Percentiles rank a stretch among this genome's conserved stretches.
Conservation (phyloP, 2,329 filamentous ascomycete species). For the Fusarium pilosicola region DNA sequence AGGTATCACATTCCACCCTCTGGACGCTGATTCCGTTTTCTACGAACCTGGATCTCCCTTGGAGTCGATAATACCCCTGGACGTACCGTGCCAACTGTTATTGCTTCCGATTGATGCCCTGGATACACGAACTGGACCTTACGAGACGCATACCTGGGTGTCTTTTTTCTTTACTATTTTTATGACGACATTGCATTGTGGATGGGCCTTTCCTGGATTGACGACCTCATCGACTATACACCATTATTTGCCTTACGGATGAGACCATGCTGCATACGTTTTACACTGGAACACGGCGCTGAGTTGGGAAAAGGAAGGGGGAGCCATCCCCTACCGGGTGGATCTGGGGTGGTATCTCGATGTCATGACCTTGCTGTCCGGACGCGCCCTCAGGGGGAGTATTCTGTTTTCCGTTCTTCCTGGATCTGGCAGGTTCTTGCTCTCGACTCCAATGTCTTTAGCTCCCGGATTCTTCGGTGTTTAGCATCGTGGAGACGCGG, state of each 20-base stretch:
- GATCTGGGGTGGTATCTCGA: constrained; percentile 40
- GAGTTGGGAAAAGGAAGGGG: constrained; percentile 46
- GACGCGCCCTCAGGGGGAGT: constrained; percentile 46
- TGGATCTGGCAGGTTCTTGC: constrained; percentile 45
- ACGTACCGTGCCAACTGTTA: constrained; percentile 38
- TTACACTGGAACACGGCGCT: constrained; percentile 46
- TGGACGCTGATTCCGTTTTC: constrained; percentile 33
- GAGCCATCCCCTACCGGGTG: constrained; percentile 35
- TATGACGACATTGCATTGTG: constrained; percentile 44
- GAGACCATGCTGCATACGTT: constrained; percentile 50
- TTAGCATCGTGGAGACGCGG: constrained; percentile 38
- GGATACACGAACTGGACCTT: constrained; percentile 35
- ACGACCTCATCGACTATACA: constrained; percentile 43
- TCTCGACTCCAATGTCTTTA: constrained; percentile 40
- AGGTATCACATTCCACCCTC: constrained; percentile 35
- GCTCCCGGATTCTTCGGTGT: constrained; percentile 41
- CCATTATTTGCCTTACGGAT: constrained; percentile 44
- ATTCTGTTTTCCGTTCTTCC: constrained; percentile 44
- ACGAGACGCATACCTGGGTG: constrained; percentile 35
- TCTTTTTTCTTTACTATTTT: constrained; percentile 37
- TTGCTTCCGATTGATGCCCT: constrained; percentile 42
- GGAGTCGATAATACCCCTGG: constrained; percentile 41
- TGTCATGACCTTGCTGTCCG: constrained; percentile 49
- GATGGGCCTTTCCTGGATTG: constrained; percentile 41
- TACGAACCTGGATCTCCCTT: constrained; percentile 30